These are phyloP conservation scores for Chaetomium fimeti DNA, from an alignment of 495 filamentous ascomycete species.

Conservation along the genomic window DNA sequence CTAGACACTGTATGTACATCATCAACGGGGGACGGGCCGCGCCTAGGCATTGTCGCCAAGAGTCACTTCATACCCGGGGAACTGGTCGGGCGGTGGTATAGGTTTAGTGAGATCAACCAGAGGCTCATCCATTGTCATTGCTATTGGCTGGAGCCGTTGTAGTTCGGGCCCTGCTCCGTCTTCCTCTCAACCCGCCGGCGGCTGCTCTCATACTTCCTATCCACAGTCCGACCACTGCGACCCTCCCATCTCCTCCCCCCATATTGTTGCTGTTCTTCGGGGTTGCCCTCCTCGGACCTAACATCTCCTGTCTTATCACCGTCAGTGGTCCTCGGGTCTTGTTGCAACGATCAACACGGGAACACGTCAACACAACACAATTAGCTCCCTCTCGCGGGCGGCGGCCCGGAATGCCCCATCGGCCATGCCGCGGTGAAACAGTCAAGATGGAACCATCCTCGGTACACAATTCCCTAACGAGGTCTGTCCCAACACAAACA, in stretches of 20 bases:
- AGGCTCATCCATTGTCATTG: background rate
- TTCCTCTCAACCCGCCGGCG: background rate
- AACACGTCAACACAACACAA: no score
- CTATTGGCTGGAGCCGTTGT: background rate
- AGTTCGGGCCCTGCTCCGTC: background rate
- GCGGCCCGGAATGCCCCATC: background rate
- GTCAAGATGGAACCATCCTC: background rate
- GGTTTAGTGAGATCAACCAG: background rate
- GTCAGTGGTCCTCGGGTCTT: background rate
- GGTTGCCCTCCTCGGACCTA: background rate
- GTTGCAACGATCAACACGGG: background rate
- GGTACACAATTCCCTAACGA: background rate
- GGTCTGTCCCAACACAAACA: background rate
- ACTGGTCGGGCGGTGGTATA: background rate
- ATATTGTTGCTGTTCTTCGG: background rate
- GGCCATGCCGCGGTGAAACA: background rate
- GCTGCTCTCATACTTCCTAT: background rate
- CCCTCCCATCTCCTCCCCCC: background rate
- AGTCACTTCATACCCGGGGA: background rate
- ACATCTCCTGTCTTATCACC: background rate
- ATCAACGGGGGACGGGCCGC: background rate
- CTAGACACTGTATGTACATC: constrained; percentile 9
- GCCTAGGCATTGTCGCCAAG: background rate
- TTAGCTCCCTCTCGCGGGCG: background rate
- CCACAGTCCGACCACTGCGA: background rate